Percentiles rank a stretch among this genome's conserved stretches.
Evolutionary conservation across 2,329 filamentous ascomycete genomes (phyloP).

Genomic region (Aspergillus spinulosporus): DNA sequence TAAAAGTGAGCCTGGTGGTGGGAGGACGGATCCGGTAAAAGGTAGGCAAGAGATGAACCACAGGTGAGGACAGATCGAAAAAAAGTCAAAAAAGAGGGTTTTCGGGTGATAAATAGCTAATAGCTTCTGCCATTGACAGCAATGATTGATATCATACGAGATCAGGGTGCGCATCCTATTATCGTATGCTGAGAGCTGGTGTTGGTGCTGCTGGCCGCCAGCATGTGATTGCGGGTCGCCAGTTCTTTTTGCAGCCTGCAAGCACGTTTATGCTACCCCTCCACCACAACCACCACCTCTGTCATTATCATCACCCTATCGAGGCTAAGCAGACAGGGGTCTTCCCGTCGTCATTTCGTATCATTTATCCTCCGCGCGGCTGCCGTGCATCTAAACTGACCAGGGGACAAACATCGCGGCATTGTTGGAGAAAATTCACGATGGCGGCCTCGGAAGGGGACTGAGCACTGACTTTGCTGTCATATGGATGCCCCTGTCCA

Average conservation of each 20-base stretch:
- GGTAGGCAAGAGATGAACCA: slow-evolving; percentile 15
- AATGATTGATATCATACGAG: slow-evolving; percentile 8
- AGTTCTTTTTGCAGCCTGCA: slow-evolving; percentile 10
- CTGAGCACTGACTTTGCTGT: slow-evolving; percentile 8
- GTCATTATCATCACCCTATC: slow-evolving; percentile 7
- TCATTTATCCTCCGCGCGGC: slow-evolving; percentile 10
- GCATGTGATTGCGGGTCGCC: slow-evolving; percentile 27
- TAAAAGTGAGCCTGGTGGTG: slow-evolving; percentile 5
- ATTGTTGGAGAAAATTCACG: slow-evolving; percentile 7
- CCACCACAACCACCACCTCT: neutral
- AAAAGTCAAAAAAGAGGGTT: slow-evolving; percentile 14
- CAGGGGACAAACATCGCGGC: slow-evolving; percentile 15
- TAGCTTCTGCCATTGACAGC: slow-evolving; percentile 12
- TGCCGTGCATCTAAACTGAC: slow-evolving; percentile 20
- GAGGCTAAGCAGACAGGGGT: slow-evolving; percentile 9
- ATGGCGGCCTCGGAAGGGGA: slow-evolving; percentile 5
- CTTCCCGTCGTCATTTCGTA: slow-evolving; percentile 6
- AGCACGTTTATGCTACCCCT: slow-evolving; percentile 8
- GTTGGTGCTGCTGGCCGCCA: slow-evolving; percentile 14
- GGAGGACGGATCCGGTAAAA: slow-evolving; percentile 14
- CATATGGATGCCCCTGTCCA: slow-evolving; percentile 8
- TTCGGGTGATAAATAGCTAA: slow-evolving; percentile 9
- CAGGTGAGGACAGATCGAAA: slow-evolving; percentile 14
- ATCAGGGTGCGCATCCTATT: neutral
- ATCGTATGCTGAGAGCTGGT: slow-evolving; percentile 17